A percentile compares a stretch with the other conserved stretches of the same genome.
Evolutionary conservation across 352 stramenopile genomes (phyloP).

Genomic region (Phytophthora pisi): DNA sequence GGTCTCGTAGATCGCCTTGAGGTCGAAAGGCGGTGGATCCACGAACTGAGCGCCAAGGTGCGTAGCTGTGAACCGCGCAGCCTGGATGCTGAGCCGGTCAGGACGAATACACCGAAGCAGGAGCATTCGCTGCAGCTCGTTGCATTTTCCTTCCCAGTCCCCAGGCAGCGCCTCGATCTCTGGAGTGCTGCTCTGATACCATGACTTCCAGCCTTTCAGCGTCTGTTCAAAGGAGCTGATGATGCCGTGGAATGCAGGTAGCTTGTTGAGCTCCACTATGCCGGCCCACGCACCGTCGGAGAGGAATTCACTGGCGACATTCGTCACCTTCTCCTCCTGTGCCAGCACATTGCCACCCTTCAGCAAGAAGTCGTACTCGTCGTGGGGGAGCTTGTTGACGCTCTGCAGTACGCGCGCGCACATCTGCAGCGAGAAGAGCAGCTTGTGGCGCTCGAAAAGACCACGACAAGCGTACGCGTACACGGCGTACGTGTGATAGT

Average conservation of each 20-base stretch:
- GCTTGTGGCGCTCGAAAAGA: slow-evolving; percentile 96
- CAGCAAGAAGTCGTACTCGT: slow-evolving; percentile 96
- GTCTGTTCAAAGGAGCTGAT: slow-evolving; percentile 91
- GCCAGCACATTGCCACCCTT: slow-evolving; percentile 84
- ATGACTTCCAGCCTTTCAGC: slow-evolving; percentile 81
- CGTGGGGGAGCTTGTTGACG: slow-evolving; percentile 89
- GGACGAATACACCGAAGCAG: slow-evolving; percentile 93
- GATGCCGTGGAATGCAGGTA: slow-evolving; percentile 88
- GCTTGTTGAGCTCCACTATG: slow-evolving; percentile 93
- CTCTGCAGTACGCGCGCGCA: slow-evolving; percentile 93
- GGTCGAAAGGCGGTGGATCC: slow-evolving; percentile 93
- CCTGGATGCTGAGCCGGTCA: slow-evolving; percentile 93
- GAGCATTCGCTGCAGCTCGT: slow-evolving; percentile 93
- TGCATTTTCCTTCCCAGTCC: slow-evolving; percentile 94
- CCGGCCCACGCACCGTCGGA: slow-evolving; percentile 87
- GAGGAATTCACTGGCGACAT: slow-evolving; percentile 90
- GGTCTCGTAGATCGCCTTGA: slow-evolving; percentile 90
- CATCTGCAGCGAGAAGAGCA: slow-evolving; percentile 96
- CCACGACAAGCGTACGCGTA: slow-evolving; percentile 96
- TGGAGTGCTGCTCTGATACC: slow-evolving; percentile 88
- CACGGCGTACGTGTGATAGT: slow-evolving; percentile 95
- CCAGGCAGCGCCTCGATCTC: slow-evolving; percentile 91
- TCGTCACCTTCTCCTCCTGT: slow-evolving; percentile 73
- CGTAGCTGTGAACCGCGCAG: slow-evolving; percentile 88
- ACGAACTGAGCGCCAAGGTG: slow-evolving; percentile 94